Conservation (phyloP, 306 rosid species). For the Dalbergia cochinchinensis region DNA sequence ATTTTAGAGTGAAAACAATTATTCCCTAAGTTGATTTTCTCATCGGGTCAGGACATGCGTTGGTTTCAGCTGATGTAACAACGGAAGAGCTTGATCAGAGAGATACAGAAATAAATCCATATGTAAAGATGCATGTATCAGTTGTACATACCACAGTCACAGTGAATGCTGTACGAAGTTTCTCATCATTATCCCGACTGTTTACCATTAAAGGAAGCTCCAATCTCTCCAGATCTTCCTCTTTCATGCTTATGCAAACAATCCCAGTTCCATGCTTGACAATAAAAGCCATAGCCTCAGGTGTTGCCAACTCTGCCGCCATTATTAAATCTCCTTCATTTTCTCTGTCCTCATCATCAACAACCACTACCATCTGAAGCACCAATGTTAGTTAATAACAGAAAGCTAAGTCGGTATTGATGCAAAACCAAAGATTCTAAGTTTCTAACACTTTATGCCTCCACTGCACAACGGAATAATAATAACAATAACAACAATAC, state of each 20-base stretch:
- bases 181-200: slow-evolving; percentile 73
- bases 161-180: slow-evolving; percentile 83
- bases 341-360: slow-evolving; percentile 91
- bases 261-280: slow-evolving; percentile 92
- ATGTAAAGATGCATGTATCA: slow-evolving; percentile 21
- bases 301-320: slow-evolving; percentile 84
- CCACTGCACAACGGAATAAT: slow-evolving; percentile 14
- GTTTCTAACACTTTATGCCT: slow-evolving; percentile 19
- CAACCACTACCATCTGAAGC: slow-evolving; percentile 81
- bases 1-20: slow-evolving; percentile 27
- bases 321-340: slow-evolving; percentile 92
- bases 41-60: background rate
- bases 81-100: slow-evolving; percentile 49
- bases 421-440: slow-evolving; percentile 11
- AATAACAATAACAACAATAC: background rate
- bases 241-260: slow-evolving; percentile 86
- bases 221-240: slow-evolving; percentile 82
- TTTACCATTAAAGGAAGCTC: slow-evolving; percentile 86
- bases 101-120: slow-evolving; percentile 47
- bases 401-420: slow-evolving; percentile 36
- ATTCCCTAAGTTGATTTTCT: slow-evolving; percentile 14
- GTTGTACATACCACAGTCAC: slow-evolving; percentile 82
- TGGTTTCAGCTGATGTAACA: slow-evolving; percentile 26
- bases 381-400: slow-evolving; percentile 34
- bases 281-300: slow-evolving; percentile 96